A percentile compares a stretch with the other conserved stretches of the same genome.
These are phyloP conservation scores for Clavulina sp. DNA, from an alignment of 768 basidiomycete genomes.

Conservation along the genomic window DNA sequence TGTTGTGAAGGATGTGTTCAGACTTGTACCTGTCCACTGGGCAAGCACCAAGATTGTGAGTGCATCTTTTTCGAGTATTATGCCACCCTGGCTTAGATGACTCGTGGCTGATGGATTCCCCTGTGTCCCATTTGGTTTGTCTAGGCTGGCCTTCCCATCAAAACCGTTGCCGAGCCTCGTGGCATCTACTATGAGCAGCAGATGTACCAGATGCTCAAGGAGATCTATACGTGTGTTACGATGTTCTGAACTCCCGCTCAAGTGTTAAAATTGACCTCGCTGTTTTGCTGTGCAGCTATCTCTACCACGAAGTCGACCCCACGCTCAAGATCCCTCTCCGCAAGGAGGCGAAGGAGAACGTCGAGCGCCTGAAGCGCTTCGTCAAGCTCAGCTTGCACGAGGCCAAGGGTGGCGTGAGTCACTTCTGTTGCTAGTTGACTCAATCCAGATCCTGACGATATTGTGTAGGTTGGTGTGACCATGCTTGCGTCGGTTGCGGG, in stretches of 20 bases:
- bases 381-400: neutral
- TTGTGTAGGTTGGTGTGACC: neutral
- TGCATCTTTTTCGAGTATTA: neutral
- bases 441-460: neutral
- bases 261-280: neutral
- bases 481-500: neutral
- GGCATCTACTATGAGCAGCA: constrained; percentile 8
- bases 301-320: neutral
- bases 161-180: neutral
- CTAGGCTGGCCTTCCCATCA: constrained; percentile 6
- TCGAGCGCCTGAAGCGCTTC: neutral
- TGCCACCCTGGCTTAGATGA: neutral
- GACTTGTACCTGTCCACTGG: constrained; percentile 44
- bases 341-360: neutral
- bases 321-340: neutral
- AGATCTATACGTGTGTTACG: constrained; percentile 4
- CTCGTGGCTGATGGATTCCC: neutral
- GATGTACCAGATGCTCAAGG: constrained; percentile 4
- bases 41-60: constrained; percentile 32
- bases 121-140: neutral
- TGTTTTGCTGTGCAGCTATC: neutral
- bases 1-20: constrained; percentile 50
- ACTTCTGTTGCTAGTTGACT: neutral
- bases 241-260: no score
- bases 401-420: neutral